Percentiles rank a stretch among this genome's conserved stretches.
Evolutionary conservation across 768 basidiomycete species (phyloP).

Genomic region (Lyophyllum decastes): DNA sequence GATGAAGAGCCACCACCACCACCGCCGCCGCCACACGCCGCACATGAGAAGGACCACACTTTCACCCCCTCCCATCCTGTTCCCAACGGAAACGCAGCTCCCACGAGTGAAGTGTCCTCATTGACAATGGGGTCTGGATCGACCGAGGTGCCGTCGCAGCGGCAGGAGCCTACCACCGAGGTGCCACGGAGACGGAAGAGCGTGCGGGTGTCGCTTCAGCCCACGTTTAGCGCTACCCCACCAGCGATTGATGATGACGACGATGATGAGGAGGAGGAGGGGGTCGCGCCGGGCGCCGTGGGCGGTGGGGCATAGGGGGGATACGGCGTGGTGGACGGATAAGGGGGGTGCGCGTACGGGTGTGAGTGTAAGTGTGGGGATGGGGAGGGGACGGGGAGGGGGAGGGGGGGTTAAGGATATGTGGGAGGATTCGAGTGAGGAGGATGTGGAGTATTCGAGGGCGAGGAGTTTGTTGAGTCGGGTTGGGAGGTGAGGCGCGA

Average conservation of each 20-base stretch:
- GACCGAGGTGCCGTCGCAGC: neutral
- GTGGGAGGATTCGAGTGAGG: conserved; percentile 79
- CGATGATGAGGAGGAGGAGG: neutral
- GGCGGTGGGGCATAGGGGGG: neutral
- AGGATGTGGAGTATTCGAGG: conserved; percentile 65
- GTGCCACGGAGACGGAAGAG: conserved; percentile 56
- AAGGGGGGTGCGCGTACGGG: conserved; percentile 24
- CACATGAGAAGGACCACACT: neutral
- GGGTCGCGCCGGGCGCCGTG: neutral
- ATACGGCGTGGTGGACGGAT: neutral
- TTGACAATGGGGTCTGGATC: neutral
- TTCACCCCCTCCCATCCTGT: neutral
- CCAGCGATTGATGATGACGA: conserved; percentile 58
- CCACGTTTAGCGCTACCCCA: conserved; percentile 74
- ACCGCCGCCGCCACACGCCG: conserved; percentile 8
- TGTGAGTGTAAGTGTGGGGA: too few relatives aligned
- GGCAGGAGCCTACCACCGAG: too few relatives aligned
- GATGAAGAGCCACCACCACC: neutral
- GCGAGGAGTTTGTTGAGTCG: conserved; percentile 57
- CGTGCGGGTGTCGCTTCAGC: conserved; percentile 75
- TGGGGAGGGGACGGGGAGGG: conserved; percentile 6
- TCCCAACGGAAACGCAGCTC: conserved; percentile 1
- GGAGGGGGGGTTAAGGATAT: conserved; percentile 33
- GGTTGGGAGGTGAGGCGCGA: neutral
- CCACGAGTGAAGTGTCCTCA: neutral